These are phyloP conservation scores for Calophaca sinica DNA, from an alignment of 306 rosid genomes.

Conservation along the genomic window DNA sequence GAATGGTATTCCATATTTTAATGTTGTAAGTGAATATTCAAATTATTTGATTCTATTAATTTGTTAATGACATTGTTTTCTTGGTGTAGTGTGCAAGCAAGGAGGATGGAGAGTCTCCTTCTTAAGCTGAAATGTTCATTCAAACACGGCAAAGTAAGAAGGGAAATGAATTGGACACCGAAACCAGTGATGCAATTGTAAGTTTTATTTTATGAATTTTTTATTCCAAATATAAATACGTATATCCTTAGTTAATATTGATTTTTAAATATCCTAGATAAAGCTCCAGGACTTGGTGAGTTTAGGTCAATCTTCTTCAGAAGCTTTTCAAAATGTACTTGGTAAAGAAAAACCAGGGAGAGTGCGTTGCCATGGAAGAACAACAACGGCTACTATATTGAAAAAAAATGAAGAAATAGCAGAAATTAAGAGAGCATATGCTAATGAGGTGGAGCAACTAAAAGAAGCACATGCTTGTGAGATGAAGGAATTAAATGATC, in stretches of 20 bases:
- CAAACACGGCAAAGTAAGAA: constrained; percentile 23
- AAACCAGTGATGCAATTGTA: neutral
- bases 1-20: constrained; percentile 5
- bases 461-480: neutral
- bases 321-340: neutral
- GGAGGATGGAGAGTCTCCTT: neutral
- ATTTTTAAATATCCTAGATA: constrained; percentile 1
- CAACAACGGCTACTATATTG: neutral
- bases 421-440: neutral
- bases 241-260: neutral
- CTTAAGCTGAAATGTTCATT: constrained; percentile 7
- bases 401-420: neutral
- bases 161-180: constrained; percentile 1
- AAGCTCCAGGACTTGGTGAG: constrained; percentile 13
- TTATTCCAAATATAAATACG: neutral
- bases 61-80: neutral
- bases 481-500: neutral
- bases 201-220: constrained; percentile 1
- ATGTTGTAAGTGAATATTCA: neutral
- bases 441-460: too few species aligned
- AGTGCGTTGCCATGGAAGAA: neutral
- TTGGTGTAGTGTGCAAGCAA: constrained; percentile 1
- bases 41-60: neutral
- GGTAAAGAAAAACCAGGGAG: neutral
- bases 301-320: neutral